phyloP scores from a whole-genome alignment of 2,329 filamentous ascomycete species.

The Sporothrix schenckii region DNA sequence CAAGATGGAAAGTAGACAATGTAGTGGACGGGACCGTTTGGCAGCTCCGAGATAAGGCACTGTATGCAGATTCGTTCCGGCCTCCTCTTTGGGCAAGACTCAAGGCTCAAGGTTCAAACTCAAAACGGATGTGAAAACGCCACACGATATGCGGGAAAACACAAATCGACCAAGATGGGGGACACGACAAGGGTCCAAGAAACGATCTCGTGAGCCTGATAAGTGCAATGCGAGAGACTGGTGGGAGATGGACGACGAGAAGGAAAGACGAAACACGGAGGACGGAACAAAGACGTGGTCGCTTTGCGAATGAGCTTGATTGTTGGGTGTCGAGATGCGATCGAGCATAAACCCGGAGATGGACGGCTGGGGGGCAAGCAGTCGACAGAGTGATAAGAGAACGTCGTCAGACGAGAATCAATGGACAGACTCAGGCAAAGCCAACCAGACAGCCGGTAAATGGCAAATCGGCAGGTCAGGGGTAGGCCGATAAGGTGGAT shows the following conservation, averaged over 20 bases:
- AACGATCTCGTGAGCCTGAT: conserved; percentile 4
- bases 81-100: not conserved
- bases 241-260: not conserved
- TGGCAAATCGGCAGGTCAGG: conserved; percentile 21
- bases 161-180: conserved; percentile 9
- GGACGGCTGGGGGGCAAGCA: not conserved
- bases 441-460: conserved; percentile 22
- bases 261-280: conserved; percentile 19
- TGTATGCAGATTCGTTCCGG: conserved; percentile 35
- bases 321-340: conserved; percentile 3
- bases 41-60: conserved; percentile 35
- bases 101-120: not conserved
- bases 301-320: not conserved
- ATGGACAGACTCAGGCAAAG: not conserved
- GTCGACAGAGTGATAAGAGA: not conserved
- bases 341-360: conserved; percentile 14
- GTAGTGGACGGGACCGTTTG: not conserved
- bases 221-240: not conserved
- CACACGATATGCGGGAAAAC: conserved; percentile 26
- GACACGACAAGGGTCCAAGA: not conserved
- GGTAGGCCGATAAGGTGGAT: not conserved
- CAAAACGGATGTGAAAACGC: conserved; percentile 24
- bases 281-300: not conserved
- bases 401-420: not conserved
- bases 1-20: not conserved